phyloP scores from a whole-genome alignment of 2,329 filamentous ascomycete species.

The Alternaria alternata region DNA sequence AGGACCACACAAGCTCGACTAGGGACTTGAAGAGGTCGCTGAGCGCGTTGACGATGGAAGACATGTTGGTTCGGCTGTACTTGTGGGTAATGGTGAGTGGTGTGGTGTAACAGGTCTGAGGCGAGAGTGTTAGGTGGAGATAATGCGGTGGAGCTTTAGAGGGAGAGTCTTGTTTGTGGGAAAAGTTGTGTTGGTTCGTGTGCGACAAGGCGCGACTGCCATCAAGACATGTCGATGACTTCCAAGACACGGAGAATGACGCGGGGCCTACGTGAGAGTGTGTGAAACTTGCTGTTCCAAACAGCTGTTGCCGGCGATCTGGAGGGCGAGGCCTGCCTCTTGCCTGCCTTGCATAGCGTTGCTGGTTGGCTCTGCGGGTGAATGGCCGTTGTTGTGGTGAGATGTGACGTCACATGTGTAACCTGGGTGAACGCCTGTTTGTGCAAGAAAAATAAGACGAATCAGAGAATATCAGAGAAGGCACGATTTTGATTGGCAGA shows the following conservation, averaged over 20 bases:
- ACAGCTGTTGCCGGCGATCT: constrained; percentile 19
- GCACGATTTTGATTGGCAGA: neutral
- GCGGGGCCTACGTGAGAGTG: constrained; percentile 28
- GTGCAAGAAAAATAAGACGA: neutral
- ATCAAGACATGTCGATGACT: constrained; percentile 1
- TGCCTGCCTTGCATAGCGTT: constrained; percentile 1
- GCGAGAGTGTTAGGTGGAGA: neutral
- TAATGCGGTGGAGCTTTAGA: neutral
- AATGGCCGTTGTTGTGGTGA: constrained; percentile 20
- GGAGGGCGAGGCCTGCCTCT: neutral
- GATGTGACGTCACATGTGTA: constrained; percentile 31
- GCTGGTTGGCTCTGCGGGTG: constrained; percentile 29
- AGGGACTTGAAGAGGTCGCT: constrained; percentile 43
- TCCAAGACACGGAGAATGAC: constrained; percentile 24
- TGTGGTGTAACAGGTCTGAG: constrained; percentile 1
- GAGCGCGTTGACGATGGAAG: constrained; percentile 44
- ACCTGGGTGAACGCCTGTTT: constrained; percentile 15
- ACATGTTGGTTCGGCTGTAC: constrained; percentile 31
- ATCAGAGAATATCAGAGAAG: neutral
- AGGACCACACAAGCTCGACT: constrained; percentile 45
- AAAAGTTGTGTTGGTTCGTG: constrained; percentile 8
- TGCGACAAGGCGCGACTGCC: constrained; percentile 16
- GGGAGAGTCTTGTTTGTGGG: neutral
- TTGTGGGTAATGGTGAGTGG: neutral
- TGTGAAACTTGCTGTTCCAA: constrained; percentile 4